phyloP scores from a whole-genome alignment of 2,329 filamentous ascomycete genomes.

The Chaetomiaceae sp. region DNA sequence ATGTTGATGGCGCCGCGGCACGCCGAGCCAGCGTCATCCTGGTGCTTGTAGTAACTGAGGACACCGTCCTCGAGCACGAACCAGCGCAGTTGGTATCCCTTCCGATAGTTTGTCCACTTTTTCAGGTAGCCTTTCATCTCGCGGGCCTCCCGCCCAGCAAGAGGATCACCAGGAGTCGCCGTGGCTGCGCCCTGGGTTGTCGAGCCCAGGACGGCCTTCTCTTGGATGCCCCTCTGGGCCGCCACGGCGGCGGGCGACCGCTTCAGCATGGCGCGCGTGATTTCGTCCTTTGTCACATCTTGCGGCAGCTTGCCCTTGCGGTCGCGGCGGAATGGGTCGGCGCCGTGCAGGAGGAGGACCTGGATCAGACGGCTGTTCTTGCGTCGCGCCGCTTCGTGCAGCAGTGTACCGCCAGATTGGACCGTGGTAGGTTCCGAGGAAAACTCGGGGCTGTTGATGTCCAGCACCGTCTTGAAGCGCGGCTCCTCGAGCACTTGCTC shows the following conservation, averaged over 20 bases:
- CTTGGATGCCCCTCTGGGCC: slow-evolving; percentile 91
- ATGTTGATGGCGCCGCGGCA: slow-evolving; percentile 98
- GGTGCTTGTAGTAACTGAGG: slow-evolving; percentile 97
- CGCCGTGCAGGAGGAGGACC: slow-evolving; percentile 84
- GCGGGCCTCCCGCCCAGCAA: slow-evolving; percentile 77
- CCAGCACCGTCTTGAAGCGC: slow-evolving; percentile 77
- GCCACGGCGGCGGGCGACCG: slow-evolving; percentile 90
- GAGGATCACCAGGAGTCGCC: slow-evolving; percentile 52
- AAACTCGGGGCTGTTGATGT: slow-evolving; percentile 89
- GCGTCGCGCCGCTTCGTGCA: slow-evolving; percentile 89
- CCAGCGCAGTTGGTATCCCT: slow-evolving; percentile 94
- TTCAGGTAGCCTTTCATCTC: slow-evolving; percentile 99
- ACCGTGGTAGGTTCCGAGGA: slow-evolving; percentile 73
- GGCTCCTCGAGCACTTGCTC: slow-evolving; percentile 79
- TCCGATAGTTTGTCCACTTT: slow-evolving; percentile 99
- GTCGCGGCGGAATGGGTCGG: slow-evolving; percentile 91
- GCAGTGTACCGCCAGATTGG: slow-evolving; percentile 80
- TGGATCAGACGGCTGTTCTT: slow-evolving; percentile 85
- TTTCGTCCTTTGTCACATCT: slow-evolving; percentile 93
- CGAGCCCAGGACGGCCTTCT: slow-evolving; percentile 89
- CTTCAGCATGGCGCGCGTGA: slow-evolving; percentile 82
- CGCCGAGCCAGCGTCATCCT: slow-evolving; percentile 92
- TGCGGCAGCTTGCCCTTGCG: slow-evolving; percentile 93
- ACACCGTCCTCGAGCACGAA: slow-evolving; percentile 98
- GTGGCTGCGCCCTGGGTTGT: slow-evolving; percentile 51